These are phyloP conservation scores for Halenospora varia DNA, from an alignment of 495 filamentous ascomycete species.

Conservation along the genomic window DNA sequence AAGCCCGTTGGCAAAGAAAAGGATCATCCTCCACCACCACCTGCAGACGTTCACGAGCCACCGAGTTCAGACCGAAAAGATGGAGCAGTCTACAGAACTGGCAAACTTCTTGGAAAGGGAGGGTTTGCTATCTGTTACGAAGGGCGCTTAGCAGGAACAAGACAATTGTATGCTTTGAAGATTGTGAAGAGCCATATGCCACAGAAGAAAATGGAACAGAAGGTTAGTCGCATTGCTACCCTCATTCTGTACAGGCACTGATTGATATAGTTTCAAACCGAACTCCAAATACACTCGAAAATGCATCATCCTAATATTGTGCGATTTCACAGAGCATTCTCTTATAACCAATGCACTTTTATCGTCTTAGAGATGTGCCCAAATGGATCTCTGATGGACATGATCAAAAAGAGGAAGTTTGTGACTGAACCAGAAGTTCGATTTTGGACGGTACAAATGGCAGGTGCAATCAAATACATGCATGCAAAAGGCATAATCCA, in stretches of 20 bases:
- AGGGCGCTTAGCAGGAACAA: constrained; percentile 61
- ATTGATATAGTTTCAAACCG: constrained; percentile 83
- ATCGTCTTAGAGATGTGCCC: constrained; percentile 91
- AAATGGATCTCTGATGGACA: constrained; percentile 98
- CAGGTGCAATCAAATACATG: constrained; percentile 95
- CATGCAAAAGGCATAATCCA: constrained; percentile 94
- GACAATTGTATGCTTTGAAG: constrained; percentile 76
- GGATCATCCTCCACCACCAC: constrained; percentile 74
- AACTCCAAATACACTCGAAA: constrained; percentile 96
- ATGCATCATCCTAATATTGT: constrained; percentile 94
- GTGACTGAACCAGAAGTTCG: constrained; percentile 88
- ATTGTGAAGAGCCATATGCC: constrained; percentile 88
- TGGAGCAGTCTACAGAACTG: constrained; percentile 76
- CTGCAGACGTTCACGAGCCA: constrained; percentile 72
- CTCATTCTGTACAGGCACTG: not conserved
- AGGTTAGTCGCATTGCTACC: constrained; percentile 54
- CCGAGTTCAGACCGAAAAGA: constrained; percentile 53
- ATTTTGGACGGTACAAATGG: constrained; percentile 87
- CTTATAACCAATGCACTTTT: constrained; percentile 82
- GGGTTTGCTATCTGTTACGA: constrained; percentile 91
- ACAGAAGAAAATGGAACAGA: constrained; percentile 70
- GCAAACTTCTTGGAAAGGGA: constrained; percentile 83
- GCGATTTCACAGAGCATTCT: constrained; percentile 90
- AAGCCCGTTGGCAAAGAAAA: constrained; percentile 56
- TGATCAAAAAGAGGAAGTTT: constrained; percentile 83